These are phyloP conservation scores for Funneliformis caledonium DNA, from an alignment of 371 early-diverging fungal species.

Conservation along the genomic window DNA sequence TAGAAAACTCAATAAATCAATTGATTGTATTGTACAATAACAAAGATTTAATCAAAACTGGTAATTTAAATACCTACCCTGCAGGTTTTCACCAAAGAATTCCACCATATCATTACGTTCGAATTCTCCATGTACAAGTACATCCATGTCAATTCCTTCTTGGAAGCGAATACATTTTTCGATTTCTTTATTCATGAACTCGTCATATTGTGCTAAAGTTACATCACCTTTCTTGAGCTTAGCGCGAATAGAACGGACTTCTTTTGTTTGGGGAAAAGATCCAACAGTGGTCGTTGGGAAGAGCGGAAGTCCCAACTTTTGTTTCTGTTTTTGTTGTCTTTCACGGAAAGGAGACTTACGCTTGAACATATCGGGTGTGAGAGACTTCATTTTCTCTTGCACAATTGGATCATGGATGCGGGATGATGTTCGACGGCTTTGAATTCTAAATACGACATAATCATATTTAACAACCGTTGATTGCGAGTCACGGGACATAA, in stretches of 20 bases:
- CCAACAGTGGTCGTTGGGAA: constrained; percentile 98
- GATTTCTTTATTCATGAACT: constrained; percentile 87
- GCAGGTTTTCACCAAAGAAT: constrained; percentile 71
- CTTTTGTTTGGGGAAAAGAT: constrained; percentile 97
- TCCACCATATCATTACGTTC: constrained; percentile 98
- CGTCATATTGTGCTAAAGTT: constrained; percentile 72
- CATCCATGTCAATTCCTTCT: constrained; percentile 87
- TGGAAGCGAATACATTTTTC: constrained; percentile 85
- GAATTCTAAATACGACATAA: constrained; percentile 47
- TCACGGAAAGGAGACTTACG: constrained; percentile 75
- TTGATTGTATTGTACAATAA: background rate
- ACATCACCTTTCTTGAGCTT: constrained; percentile 86
- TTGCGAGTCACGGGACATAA: no score
- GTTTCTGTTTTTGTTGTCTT: constrained; percentile 79
- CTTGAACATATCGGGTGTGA: constrained; percentile 74
- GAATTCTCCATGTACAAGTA: constrained; percentile 96
- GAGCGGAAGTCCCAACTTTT: constrained; percentile 80
- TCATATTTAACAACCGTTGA: background rate
- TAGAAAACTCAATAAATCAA: constrained; percentile 43
- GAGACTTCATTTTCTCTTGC: constrained; percentile 71
- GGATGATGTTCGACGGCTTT: constrained; percentile 76
- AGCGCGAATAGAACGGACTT: constrained; percentile 90
- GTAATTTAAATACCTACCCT: constrained; percentile 5
- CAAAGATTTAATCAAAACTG: background rate
- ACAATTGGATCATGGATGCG: constrained; percentile 86